Percentiles rank a stretch among this genome's conserved stretches.
Conservation (phyloP, 495 filamentous ascomycete genomes). For the Hypoxylon cercidicola region DNA sequence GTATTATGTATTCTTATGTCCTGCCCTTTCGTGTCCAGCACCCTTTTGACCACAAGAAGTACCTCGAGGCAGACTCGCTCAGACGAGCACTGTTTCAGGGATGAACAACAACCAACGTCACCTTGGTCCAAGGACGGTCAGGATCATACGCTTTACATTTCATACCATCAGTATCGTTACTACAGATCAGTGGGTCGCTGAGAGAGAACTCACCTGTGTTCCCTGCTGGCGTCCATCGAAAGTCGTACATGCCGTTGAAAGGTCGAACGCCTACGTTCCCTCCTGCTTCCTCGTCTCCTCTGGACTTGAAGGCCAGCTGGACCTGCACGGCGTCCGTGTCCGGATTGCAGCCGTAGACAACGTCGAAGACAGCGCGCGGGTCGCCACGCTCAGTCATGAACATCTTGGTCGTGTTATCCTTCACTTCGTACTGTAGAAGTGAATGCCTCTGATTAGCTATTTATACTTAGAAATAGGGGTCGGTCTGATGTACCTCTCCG, state of each 20-base stretch:
- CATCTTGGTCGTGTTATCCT: constrained; percentile 66
- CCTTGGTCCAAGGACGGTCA: constrained; percentile 50
- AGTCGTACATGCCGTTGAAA: constrained; percentile 55
- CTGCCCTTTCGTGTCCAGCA: not conserved
- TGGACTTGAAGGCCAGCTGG: constrained; percentile 52
- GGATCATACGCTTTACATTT: constrained; percentile 45
- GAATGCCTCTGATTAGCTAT: not conserved
- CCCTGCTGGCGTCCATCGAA: constrained; percentile 57
- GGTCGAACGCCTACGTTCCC: constrained; percentile 57
- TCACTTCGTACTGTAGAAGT: constrained; percentile 54
- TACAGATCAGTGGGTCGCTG: too few relatives aligned
- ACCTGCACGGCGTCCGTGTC: constrained; percentile 58
- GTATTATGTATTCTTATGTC: not conserved
- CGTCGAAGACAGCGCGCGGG: constrained; percentile 58
- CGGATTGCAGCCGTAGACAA: constrained; percentile 61
- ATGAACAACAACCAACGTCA: constrained; percentile 45
- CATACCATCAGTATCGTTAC: not conserved
- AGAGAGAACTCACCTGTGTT: constrained; percentile 51
- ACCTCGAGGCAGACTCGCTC: not conserved
- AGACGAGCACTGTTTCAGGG: not conserved
- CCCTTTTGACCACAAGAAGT: not conserved
- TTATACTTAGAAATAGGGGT: not conserved
- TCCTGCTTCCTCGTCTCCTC: constrained; percentile 47
- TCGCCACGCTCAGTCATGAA: constrained; percentile 65
- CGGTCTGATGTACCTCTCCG: constrained; percentile 52